A percentile compares a stretch with the other conserved stretches of the same genome.
phyloP scores from a whole-genome alignment of 768 basidiomycete genomes.

The Kwoniella pini region DNA sequence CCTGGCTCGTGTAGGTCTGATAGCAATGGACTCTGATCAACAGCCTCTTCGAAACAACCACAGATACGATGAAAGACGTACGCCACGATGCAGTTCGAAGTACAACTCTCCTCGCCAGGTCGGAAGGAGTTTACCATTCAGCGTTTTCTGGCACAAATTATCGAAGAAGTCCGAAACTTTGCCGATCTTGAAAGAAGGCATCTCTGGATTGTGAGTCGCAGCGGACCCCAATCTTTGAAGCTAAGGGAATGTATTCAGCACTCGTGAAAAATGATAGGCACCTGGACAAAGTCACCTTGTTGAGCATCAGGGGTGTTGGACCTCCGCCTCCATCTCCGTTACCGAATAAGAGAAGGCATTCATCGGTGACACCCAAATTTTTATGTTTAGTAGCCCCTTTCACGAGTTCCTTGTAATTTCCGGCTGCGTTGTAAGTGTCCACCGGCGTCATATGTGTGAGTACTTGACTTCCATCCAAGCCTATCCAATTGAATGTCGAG shows the following conservation, averaged over 20 bases:
- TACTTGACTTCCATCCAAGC: constrained; percentile 88
- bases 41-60: neutral
- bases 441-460: constrained; percentile 94
- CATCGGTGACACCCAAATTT: constrained; percentile 46
- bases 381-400: constrained; percentile 15
- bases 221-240: constrained; percentile 62
- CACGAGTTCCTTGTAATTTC: constrained; percentile 7
- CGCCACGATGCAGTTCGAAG: constrained; percentile 66
- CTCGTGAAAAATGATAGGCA: neutral
- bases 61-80: neutral
- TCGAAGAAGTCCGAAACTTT: constrained; percentile 76
- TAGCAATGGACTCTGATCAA: neutral
- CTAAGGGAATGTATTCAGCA: constrained; percentile 28
- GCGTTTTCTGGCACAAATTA: constrained; percentile 63
- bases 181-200: constrained; percentile 73
- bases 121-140: constrained; percentile 70
- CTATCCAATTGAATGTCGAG: constrained; percentile 81
- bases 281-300: constrained; percentile 70
- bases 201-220: constrained; percentile 13
- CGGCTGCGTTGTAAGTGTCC: constrained; percentile 84
- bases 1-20: constrained; percentile 85
- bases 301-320: constrained; percentile 68
- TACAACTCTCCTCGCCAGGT: constrained; percentile 89
- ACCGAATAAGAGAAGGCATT: constrained; percentile 83
- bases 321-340: constrained; percentile 81